Evolutionary conservation across 2,329 filamentous ascomycete genomes (phyloP).

Genomic region (Penicillium sp.): DNA sequence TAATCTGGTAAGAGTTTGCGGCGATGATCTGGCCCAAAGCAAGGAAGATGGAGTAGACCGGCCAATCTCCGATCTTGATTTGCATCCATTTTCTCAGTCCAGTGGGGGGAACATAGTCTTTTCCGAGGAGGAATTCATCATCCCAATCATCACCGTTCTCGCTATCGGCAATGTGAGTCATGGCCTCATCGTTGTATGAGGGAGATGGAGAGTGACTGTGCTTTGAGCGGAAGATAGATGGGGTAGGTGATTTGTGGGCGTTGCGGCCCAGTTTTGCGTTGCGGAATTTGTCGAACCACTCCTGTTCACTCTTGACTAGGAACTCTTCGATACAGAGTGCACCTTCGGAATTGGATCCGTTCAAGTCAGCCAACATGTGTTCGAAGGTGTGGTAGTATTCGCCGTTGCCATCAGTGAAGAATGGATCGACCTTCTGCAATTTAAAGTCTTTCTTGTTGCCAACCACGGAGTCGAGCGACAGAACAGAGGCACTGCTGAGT

Average conservation of each 20-base stretch:
- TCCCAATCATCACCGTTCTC: conserved; percentile 39
- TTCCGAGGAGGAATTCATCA: conserved; percentile 58
- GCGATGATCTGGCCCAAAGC: conserved; percentile 64
- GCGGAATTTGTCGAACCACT: conserved; percentile 62
- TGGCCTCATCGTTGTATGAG: conserved; percentile 40
- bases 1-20: conserved; percentile 67
- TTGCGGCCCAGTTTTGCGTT: conserved; percentile 57
- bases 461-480: conserved; percentile 59
- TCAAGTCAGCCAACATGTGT: conserved; percentile 55
- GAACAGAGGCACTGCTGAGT: conserved; percentile 46
- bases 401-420: conserved; percentile 65
- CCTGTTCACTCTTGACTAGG: conserved; percentile 65
- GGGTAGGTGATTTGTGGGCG: conserved; percentile 43
- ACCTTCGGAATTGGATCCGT: conserved; percentile 57
- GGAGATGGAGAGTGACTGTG: conserved; percentile 37
- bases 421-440: conserved; percentile 65
- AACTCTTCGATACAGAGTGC: conserved; percentile 65
- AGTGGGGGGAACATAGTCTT: conserved; percentile 57
- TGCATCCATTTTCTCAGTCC: conserved; percentile 58
- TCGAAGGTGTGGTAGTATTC: conserved; percentile 61
- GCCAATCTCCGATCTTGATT: conserved; percentile 61
- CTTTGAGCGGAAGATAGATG: conserved; percentile 34
- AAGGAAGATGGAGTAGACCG: conserved; percentile 62
- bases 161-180: conserved; percentile 33
- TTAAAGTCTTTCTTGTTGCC: conserved; percentile 62